These are phyloP conservation scores for Dittrichia graveolens DNA, from an alignment of 129 eudicot genomes.

Conservation along the genomic window DNA sequence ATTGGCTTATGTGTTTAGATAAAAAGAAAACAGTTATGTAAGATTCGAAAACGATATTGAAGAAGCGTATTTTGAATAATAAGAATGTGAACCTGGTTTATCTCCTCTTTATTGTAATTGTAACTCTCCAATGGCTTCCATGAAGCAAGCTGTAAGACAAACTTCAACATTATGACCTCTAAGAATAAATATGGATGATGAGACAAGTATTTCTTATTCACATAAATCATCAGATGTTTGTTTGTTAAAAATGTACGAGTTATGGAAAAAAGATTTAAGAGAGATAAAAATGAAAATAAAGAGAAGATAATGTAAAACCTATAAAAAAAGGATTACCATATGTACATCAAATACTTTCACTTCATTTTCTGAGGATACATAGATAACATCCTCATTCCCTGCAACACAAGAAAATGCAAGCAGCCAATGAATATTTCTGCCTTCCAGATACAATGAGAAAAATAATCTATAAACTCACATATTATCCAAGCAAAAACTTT, in stretches of 20 bases:
- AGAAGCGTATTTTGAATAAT: background rate
- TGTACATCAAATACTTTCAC: conserved; percentile 81
- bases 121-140: conserved; percentile 74
- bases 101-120: conserved; percentile 88
- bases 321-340: conserved; percentile 50
- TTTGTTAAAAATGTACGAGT: background rate
- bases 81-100: conserved; percentile 67
- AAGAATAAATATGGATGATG: background rate
- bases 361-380: conserved; percentile 70
- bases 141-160: conserved; percentile 53
- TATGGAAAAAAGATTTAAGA: no score
- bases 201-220: background rate
- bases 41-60: background rate
- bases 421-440: background rate
- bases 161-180: conserved; percentile 5
- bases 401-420: conserved; percentile 29
- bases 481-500: no score
- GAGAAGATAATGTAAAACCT: background rate
- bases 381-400: conserved; percentile 82
- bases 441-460: background rate
- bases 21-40: background rate
- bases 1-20: no score
- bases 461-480: no score
- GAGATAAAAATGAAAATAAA: background rate
- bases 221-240: background rate